These are phyloP conservation scores for Diatrype stigma DNA, from an alignment of 2,329 filamentous ascomycete genomes.

Conservation along the genomic window DNA sequence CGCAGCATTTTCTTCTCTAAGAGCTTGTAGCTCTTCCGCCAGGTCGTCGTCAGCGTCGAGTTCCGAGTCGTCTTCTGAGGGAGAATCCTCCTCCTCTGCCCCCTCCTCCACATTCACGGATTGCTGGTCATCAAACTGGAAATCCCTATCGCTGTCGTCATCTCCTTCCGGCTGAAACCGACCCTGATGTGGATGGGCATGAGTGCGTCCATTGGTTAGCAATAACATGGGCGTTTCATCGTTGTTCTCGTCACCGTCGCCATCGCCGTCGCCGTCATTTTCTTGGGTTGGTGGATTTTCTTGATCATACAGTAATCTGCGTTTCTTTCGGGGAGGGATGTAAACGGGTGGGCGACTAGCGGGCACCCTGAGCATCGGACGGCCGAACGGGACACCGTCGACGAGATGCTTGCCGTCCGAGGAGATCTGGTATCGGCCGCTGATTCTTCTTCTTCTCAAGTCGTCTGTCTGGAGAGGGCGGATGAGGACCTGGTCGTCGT, in stretches of 20 bases:
- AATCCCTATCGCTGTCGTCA: constrained; percentile 23
- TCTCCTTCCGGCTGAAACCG: not conserved
- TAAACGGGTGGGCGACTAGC: constrained; percentile 61
- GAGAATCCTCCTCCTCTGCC: not conserved
- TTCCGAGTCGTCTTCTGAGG: constrained; percentile 2
- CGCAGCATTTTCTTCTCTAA: constrained; percentile 35
- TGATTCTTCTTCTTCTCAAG: constrained; percentile 65
- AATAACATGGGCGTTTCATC: constrained; percentile 23
- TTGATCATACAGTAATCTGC: constrained; percentile 43
- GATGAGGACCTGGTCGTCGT: constrained; percentile 81
- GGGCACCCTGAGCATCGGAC: constrained; percentile 59
- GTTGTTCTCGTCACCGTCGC: constrained; percentile 29
- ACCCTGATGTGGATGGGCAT: no score
- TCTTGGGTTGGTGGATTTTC: constrained; percentile 24
- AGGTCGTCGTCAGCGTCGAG: constrained; percentile 30
- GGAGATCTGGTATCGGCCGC: constrained; percentile 78
- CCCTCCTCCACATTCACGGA: constrained; percentile 4
- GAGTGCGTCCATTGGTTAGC: constrained; percentile 28
- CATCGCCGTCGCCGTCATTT: constrained; percentile 25
- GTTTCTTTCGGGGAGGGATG: constrained; percentile 71
- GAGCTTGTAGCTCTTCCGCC: constrained; percentile 38
- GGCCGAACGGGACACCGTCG: constrained; percentile 81
- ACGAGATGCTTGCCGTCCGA: constrained; percentile 73
- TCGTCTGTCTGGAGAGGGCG: constrained; percentile 74
- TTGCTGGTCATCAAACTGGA: not conserved